These are phyloP conservation scores for Pyrus hybrid DNA, from an alignment of 331 rosid genomes.

Conservation along the genomic window DNA sequence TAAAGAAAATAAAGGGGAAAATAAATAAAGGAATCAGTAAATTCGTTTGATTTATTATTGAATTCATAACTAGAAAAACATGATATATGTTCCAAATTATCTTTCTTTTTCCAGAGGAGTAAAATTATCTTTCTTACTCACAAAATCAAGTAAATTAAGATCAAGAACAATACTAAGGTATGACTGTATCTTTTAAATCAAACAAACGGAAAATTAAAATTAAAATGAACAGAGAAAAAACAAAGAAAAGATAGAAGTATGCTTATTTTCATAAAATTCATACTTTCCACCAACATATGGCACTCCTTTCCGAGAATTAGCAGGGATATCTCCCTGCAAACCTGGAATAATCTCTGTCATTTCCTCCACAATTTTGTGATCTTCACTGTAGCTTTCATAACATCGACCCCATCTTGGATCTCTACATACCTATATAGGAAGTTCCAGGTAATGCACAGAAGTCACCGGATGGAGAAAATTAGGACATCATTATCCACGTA, in stretches of 20 bases:
- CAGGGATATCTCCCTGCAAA: constrained; percentile 37
- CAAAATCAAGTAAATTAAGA: not conserved
- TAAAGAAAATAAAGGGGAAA: too few relatives aligned
- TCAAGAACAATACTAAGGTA: not conserved
- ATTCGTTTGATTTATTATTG: not conserved
- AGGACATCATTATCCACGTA: too few relatives aligned
- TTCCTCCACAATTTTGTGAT: constrained; percentile 24
- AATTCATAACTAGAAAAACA: not conserved
- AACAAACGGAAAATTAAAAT: not conserved
- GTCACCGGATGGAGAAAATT: not conserved
- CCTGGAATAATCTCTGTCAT: constrained; percentile 36
- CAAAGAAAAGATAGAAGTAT: not conserved
- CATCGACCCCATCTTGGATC: constrained; percentile 50
- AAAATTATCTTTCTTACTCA: not conserved
- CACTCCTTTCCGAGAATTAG: constrained; percentile 25
- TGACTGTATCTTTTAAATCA: not conserved
- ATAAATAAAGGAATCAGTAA: not conserved
- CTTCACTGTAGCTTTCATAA: constrained; percentile 43
- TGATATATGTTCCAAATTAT: not conserved
- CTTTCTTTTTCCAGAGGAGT: not conserved
- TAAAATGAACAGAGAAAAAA: not conserved
- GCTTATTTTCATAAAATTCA: not conserved
- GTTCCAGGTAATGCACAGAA: not conserved
- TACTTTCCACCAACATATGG: constrained; percentile 36
- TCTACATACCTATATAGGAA: constrained; percentile 30